Evolutionary conservation across 441 rosid species (phyloP), one percentile per base, ranked within the genome.

Genomic region (Gossypium aridum): DNA sequence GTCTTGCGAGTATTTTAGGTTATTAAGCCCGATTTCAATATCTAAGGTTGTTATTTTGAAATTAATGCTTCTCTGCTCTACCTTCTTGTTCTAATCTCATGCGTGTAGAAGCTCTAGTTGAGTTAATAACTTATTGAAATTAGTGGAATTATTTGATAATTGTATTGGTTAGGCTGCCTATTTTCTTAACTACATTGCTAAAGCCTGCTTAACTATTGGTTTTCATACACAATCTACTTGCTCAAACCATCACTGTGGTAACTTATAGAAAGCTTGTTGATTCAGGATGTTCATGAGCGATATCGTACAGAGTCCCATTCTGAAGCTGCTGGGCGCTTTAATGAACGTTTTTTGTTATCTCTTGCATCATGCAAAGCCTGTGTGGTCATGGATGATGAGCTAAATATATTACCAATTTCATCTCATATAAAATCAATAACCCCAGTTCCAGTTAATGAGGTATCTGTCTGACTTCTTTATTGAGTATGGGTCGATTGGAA

Each of bases 201-300:
- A 19, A 39, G 62, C 64, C 26, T 57, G 31, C 17, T 19, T 23
- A 22, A 55, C 51, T 49, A 4, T 17, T 74, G 37, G 20, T 72
- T 10, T 67, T 70, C 39, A 69, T 39, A 7, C 26, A 28, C 63
- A 70, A 53, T 54, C n/a, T 23, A 37, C n/a, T 25, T 53, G 23
- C 28, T 43, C 22, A 22, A 54, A 73, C 55, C 23, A 47, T 70
- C 13, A 54, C 26, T 19, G 9, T 60, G 14, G 53, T 64, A 4
- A 62, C 75, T 80, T 69, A 71, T 66, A 57, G 28, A 74, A 31
- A 64, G 62, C 75, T 76, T 83, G 63, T 73, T 85, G 72, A 72
- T 86, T 82, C 91, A 96, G 99, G 98, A 96, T 86, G 99, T 96
- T 79, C 99, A 96, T 26, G 97, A 92, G 69, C 91, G 99, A 73